Base-by-base conservation (phyloP, 768 basidiomycete species). In the Tricholoma hemisulphureum region DNA sequence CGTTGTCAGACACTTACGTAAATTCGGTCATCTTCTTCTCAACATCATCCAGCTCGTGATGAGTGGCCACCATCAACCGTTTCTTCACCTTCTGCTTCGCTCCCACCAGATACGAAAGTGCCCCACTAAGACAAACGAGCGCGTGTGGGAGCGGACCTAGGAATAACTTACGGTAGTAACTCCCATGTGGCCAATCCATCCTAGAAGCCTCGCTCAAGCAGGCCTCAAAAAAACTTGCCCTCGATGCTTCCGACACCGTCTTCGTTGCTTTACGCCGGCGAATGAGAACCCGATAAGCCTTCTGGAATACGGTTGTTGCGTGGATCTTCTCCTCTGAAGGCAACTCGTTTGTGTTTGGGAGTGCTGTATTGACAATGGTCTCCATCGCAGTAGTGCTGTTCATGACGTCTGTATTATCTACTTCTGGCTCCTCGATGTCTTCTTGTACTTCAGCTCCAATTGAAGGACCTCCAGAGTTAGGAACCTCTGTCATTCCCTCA, bases 71-170 rank as follows among this genome's bases (percentile, higher is more conserved):
- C 3, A 26, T 63, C 11, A 75, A 50, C 16, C 65, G 66, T 39
- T 68, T 64, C 53, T 74, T 80, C 2, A 66, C 63, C 20, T 63
- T 61, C 6, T 18, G 57, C 66, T 80, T 80, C 51, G 65, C 59
- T 16, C 63, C 50, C 35, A 64, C 37, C 7, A 71, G 60, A 18
- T 67, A 24, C 1, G 62, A 34, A 10, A 72, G 64, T 20, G 67
- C 63, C n/a, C 65, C 53, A 48, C 81, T 75, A 26, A 82, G 69
- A 58, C 74, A 79, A 2, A 77, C 59, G 2, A 80, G 64, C 26
- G 81, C 60, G 51, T 72, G 75, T 1, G 80, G 77, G 7, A 82
- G 66, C 39, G 72, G 71, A 2, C 73, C 72, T 6, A 71, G 63
- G 61, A 76, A 80, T 13, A 77, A 65, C 0, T 64, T 55, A 13